phyloP scores from a whole-genome alignment of 2,329 filamentous ascomycete species.

The Blumeriella jaapii region DNA sequence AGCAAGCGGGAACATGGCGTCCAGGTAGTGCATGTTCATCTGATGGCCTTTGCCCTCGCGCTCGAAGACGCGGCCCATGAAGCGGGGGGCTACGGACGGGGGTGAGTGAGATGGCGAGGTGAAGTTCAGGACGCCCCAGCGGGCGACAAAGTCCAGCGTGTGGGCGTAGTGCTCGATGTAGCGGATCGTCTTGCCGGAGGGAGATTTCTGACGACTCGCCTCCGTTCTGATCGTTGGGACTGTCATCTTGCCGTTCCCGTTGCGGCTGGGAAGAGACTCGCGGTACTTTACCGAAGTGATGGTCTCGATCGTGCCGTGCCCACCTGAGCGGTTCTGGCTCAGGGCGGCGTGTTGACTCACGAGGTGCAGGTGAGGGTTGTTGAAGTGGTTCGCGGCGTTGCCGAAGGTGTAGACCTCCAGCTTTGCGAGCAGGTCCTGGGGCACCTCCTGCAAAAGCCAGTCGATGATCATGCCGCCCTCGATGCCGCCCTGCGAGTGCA shows the following conservation, averaged over 20 bases:
- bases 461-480: conserved; percentile 63
- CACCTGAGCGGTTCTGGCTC: conserved; percentile 29
- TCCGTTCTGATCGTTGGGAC: neutral
- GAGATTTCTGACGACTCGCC: conserved; percentile 4
- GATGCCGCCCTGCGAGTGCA: conserved; percentile 70
- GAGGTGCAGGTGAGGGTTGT: conserved; percentile 53
- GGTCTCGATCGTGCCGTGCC: conserved; percentile 29
- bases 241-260: neutral
- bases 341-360: conserved; percentile 33
- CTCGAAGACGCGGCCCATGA: conserved; percentile 25
- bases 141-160: conserved; percentile 59
- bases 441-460: conserved; percentile 63
- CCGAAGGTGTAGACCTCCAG: conserved; percentile 72
- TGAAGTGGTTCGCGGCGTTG: conserved; percentile 70
- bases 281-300: conserved; percentile 13
- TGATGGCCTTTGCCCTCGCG: conserved; percentile 20
- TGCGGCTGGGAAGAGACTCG: conserved; percentile 12
- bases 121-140: conserved; percentile 65
- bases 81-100: conserved; percentile 11
- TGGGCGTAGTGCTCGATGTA: conserved; percentile 77
- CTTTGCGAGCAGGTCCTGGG: conserved; percentile 52
- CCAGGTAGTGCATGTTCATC: conserved; percentile 27
- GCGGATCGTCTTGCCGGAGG: conserved; percentile 39
- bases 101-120: conserved; percentile 13
- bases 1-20: conserved; percentile 25